These are phyloP conservation scores for Colletotrichum sp. DNA, from an alignment of 2,329 filamentous ascomycete species.

Conservation along the genomic window DNA sequence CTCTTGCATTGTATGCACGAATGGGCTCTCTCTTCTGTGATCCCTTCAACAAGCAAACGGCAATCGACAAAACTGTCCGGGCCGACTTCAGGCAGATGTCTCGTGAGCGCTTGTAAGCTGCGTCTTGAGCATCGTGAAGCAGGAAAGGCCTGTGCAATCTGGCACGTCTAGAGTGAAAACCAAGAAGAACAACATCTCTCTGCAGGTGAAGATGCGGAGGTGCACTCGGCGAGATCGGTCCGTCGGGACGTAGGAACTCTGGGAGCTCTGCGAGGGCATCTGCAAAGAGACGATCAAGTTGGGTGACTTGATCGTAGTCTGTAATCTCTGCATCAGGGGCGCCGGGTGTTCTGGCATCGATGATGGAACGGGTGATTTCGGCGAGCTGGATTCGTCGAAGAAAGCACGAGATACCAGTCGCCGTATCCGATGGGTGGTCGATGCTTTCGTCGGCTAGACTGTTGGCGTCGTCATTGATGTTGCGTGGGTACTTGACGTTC, in stretches of 20 bases:
- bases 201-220: constrained; percentile 22
- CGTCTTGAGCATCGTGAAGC: constrained; percentile 11
- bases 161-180: constrained; percentile 28
- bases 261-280: constrained; percentile 24
- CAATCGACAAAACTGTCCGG: constrained; percentile 25
- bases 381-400: constrained; percentile 41
- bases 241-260: constrained; percentile 14
- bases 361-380: constrained; percentile 38
- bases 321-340: constrained; percentile 32
- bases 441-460: constrained; percentile 30
- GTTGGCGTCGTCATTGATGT: constrained; percentile 43
- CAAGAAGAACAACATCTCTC: constrained; percentile 25
- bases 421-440: constrained; percentile 31
- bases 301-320: constrained; percentile 34
- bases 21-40: not conserved
- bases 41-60: constrained; percentile 21
- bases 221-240: constrained; percentile 14
- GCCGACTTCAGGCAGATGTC: constrained; percentile 28
- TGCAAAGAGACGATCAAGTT: constrained; percentile 34
- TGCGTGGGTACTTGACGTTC: constrained; percentile 40
- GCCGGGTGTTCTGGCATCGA: constrained; percentile 33
- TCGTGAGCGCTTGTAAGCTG: constrained; percentile 12
- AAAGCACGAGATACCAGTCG: constrained; percentile 41
- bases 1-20: not conserved
- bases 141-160: constrained; percentile 31